Percentiles rank a stretch among this genome's conserved stretches.
Conservation (phyloP, 1,284 basidiomycete genomes). For the Tetrapyrgos nigripes region DNA sequence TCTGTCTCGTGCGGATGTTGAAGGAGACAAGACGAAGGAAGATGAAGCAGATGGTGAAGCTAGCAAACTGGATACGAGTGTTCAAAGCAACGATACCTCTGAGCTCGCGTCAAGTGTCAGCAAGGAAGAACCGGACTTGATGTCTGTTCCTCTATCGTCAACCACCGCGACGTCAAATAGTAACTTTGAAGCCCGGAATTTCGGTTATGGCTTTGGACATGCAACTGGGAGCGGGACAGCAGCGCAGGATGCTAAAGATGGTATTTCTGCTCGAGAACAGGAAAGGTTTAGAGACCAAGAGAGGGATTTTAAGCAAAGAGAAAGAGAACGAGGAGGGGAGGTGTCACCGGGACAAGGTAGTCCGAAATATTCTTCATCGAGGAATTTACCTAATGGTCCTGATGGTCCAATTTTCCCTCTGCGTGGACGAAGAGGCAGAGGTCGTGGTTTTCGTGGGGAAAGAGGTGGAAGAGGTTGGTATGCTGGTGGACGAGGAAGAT, state of each 20-base stretch:
- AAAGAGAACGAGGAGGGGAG: conserved; percentile 10
- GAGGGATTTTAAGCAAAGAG: conserved; percentile 24
- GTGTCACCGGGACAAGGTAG: conserved; percentile 23
- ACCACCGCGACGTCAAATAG: conserved; percentile 25
- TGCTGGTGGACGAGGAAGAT: conserved; percentile 31
- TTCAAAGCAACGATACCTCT: conserved; percentile 15
- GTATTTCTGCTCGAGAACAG: conserved; percentile 8
- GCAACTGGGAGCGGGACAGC: conserved; percentile 40
- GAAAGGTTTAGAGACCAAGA: not conserved
- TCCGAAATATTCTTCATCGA: not conserved
- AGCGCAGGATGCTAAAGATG: conserved; percentile 29
- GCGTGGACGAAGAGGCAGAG: conserved; percentile 5
- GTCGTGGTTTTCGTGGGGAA: conserved; percentile 4
- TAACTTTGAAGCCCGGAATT: conserved; percentile 64
- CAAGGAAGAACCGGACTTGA: conserved; percentile 49
- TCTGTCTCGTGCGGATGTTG: too few species aligned
- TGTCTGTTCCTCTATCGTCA: conserved; percentile 35
- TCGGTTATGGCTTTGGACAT: conserved; percentile 63
- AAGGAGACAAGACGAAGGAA: not conserved
- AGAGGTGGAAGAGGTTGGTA: conserved; percentile 18
- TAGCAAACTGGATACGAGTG: conserved; percentile 12
- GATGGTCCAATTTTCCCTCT: not conserved
- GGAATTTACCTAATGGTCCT: conserved; percentile 3
- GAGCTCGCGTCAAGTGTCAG: conserved; percentile 49
- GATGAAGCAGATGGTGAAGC: conserved; percentile 16